Conservation (phyloP, 768 basidiomycete genomes). For the Sporobolomyces roseus region DNA sequence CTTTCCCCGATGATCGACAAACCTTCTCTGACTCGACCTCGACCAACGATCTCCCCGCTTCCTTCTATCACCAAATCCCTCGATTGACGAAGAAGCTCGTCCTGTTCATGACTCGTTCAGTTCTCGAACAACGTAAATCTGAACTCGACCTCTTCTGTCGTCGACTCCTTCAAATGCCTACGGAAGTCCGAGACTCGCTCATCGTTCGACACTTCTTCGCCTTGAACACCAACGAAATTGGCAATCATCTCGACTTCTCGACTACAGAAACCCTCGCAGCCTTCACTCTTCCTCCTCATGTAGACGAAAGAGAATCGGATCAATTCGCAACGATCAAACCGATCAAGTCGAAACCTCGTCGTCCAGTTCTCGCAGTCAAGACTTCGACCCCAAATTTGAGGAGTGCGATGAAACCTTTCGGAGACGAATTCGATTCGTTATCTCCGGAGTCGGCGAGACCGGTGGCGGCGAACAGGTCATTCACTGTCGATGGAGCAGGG, state of each 20-base stretch:
- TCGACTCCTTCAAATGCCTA: constrained; percentile 31
- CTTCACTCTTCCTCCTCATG: too few relatives aligned
- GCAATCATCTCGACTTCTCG: background rate
- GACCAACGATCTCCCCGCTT: too few relatives aligned
- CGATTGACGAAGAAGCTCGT: constrained; percentile 31
- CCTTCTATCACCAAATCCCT: constrained; percentile 26
- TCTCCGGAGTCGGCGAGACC: background rate
- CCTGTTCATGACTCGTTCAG: constrained; percentile 31
- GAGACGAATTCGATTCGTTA: background rate
- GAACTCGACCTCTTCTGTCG: constrained; percentile 37
- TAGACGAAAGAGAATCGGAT: too few relatives aligned
- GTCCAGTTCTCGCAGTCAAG: constrained; percentile 27
- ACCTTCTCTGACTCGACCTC: background rate
- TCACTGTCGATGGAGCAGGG: constrained; percentile 1
- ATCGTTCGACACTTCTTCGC: constrained; percentile 38
- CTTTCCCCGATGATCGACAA: constrained; percentile 2
- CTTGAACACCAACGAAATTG: background rate
- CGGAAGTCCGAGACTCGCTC: constrained; percentile 16
- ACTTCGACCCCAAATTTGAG: constrained; percentile 30
- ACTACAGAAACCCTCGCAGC: too few relatives aligned
- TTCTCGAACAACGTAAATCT: constrained; percentile 23
- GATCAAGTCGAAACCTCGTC: background rate
- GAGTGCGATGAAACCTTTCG: background rate
- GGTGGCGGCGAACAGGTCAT: background rate
- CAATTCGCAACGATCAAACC: constrained; percentile 25